Percentiles rank a stretch among this genome's conserved stretches.
These are phyloP conservation scores for Lentinula sp. DNA, from an alignment of 768 basidiomycete species.

Conservation along the genomic window DNA sequence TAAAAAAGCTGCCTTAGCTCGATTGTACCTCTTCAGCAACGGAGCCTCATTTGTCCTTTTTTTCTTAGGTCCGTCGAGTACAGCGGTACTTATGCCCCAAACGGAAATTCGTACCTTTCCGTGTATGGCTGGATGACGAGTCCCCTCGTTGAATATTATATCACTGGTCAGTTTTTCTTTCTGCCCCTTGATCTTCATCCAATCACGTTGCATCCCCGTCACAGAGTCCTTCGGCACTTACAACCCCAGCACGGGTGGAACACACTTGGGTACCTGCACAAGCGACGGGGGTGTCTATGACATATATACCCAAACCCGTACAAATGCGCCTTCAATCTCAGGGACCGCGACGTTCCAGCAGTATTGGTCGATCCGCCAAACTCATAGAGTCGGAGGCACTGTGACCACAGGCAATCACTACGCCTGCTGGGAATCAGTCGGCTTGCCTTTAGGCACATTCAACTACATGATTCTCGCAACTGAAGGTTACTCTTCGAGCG, in stretches of 20 bases:
- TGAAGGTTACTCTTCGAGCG: constrained; percentile 37
- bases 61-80: constrained; percentile 26
- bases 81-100: constrained; percentile 26
- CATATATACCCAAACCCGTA: constrained; percentile 29
- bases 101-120: constrained; percentile 34
- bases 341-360: constrained; percentile 42
- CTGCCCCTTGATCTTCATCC: background rate
- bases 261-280: constrained; percentile 24
- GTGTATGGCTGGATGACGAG: constrained; percentile 37
- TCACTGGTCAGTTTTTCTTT: constrained; percentile 22
- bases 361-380: constrained; percentile 38
- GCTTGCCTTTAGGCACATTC: constrained; percentile 32
- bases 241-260: constrained; percentile 28
- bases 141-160: constrained; percentile 43
- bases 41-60: background rate
- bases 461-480: constrained; percentile 43
- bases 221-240: constrained; percentile 32
- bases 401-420: constrained; percentile 35
- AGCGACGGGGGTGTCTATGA: constrained; percentile 23
- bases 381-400: constrained; percentile 26
- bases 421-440: constrained; percentile 32
- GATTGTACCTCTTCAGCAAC: background rate
- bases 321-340: constrained; percentile 34
- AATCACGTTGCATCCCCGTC: constrained; percentile 30
- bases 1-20: background rate